Conservation (phyloP, 2,329 filamentous ascomycete species). For the Fusarium sp. region DNA sequence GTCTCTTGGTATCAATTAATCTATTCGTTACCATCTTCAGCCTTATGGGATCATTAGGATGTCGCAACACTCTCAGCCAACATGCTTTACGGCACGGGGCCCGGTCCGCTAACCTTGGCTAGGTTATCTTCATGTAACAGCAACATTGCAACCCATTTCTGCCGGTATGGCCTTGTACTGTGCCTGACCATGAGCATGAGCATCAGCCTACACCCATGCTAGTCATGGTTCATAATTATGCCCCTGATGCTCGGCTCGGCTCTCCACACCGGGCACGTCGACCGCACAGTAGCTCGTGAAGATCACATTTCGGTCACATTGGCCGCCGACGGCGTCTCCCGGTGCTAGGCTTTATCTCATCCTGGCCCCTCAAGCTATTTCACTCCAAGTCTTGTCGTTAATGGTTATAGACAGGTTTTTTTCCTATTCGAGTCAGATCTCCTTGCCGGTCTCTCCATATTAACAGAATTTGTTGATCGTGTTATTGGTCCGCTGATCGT, state of each 20-base stretch:
- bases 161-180: neutral
- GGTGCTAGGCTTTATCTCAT: slow-evolving; percentile 1
- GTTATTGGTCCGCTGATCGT: neutral
- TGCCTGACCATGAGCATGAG: neutral
- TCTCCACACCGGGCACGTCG: slow-evolving; percentile 20
- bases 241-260: slow-evolving; percentile 12
- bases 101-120: slow-evolving; percentile 12
- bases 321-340: slow-evolving; percentile 10
- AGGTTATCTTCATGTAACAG: neutral
- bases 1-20: neutral
- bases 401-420: neutral
- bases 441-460: neutral
- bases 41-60: slow-evolving; percentile 13
- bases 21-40: slow-evolving; percentile 4
- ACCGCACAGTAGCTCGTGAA: slow-evolving; percentile 13
- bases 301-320: slow-evolving; percentile 7
- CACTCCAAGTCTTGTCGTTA: neutral
- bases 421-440: slow-evolving; percentile 17
- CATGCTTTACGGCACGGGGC: slow-evolving; percentile 13
- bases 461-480: neutral
- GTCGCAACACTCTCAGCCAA: neutral
- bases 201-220: neutral
- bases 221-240: neutral
- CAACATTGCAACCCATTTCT: neutral
- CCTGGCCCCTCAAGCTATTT: neutral